phyloP scores from a whole-genome alignment of 805 yeast genomes.

The Pichia sporocuriosa region DNA sequence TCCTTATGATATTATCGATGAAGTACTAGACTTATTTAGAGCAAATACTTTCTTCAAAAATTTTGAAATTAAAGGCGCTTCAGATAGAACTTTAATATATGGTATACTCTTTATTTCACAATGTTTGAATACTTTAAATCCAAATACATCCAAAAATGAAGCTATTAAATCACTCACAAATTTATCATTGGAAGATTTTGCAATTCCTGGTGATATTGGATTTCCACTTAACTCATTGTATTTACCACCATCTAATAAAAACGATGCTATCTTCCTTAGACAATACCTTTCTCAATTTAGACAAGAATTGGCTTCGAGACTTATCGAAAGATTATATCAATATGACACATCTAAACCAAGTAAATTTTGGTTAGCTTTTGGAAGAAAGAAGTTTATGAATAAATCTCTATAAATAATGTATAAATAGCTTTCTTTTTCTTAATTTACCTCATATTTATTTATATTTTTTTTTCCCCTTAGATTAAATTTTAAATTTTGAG shows the following conservation, averaged over 20 bases:
- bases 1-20: constrained; percentile 89
- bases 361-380: constrained; percentile 93
- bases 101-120: constrained; percentile 88
- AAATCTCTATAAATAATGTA: constrained; percentile 57
- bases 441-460: too few relatives aligned
- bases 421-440: neutral
- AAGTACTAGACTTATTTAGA: constrained; percentile 81
- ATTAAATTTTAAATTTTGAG: constrained; percentile 9
- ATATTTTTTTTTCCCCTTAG: neutral
- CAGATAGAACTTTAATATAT: constrained; percentile 87
- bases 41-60: constrained; percentile 95
- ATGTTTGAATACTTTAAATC: constrained; percentile 60
- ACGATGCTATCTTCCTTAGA: constrained; percentile 73
- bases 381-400: constrained; percentile 94
- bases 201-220: constrained; percentile 92
- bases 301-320: constrained; percentile 82
- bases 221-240: constrained; percentile 85
- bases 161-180: constrained; percentile 70
- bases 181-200: constrained; percentile 78
- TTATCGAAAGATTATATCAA: constrained; percentile 64
- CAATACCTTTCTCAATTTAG: constrained; percentile 86
- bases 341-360: constrained; percentile 61
- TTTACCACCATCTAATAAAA: constrained; percentile 64
- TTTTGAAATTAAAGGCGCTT: constrained; percentile 93
- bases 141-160: constrained; percentile 45